Percentiles rank a stretch among this genome's conserved stretches.
These are phyloP conservation scores for Diaporthe aspalathi DNA, from an alignment of 2,329 filamentous ascomycete species.

Conservation along the genomic window DNA sequence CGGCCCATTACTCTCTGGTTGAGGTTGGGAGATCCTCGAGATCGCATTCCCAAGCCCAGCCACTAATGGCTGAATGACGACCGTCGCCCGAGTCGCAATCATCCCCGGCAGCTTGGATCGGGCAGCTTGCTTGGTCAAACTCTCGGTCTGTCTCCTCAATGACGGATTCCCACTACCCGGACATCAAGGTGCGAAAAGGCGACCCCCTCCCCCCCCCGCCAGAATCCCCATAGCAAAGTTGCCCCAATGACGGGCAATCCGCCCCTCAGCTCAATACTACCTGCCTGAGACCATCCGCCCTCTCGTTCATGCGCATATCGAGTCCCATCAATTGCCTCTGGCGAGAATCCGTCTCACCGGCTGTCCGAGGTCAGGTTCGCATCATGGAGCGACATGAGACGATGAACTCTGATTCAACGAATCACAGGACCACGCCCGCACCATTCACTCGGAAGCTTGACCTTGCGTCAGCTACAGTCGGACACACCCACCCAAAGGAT, in stretches of 20 bases:
- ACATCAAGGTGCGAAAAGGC: constrained; percentile 35
- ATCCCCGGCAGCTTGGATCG: constrained; percentile 12
- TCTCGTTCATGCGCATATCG: constrained; percentile 23
- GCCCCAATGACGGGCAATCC: not conserved
- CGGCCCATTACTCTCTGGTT: constrained; percentile 14
- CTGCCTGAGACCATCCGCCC: constrained; percentile 22
- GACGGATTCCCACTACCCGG: constrained; percentile 21
- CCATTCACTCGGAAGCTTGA: constrained; percentile 32
- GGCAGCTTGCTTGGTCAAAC: constrained; percentile 27
- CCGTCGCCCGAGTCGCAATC: constrained; percentile 5
- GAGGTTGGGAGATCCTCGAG: constrained; percentile 16
- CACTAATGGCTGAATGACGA: constrained; percentile 23
- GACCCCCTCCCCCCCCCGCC: too few relatives aligned
- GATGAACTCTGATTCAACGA: constrained; percentile 35
- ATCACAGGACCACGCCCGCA: constrained; percentile 29
- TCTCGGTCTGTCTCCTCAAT: constrained; percentile 28
- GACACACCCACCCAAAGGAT: constrained; percentile 18
- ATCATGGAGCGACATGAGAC: constrained; percentile 30
- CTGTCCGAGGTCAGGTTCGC: constrained; percentile 20
- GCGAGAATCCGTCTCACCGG: constrained; percentile 23
- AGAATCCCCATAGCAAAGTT: constrained; percentile 7
- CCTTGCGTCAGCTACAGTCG: constrained; percentile 17
- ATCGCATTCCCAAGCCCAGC: constrained; percentile 11
- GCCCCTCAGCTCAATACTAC: constrained; percentile 14
- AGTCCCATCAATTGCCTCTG: constrained; percentile 11